Evolutionary conservation across 441 rosid genomes (phyloP).

Genomic region (Erodium moschatum): DNA sequence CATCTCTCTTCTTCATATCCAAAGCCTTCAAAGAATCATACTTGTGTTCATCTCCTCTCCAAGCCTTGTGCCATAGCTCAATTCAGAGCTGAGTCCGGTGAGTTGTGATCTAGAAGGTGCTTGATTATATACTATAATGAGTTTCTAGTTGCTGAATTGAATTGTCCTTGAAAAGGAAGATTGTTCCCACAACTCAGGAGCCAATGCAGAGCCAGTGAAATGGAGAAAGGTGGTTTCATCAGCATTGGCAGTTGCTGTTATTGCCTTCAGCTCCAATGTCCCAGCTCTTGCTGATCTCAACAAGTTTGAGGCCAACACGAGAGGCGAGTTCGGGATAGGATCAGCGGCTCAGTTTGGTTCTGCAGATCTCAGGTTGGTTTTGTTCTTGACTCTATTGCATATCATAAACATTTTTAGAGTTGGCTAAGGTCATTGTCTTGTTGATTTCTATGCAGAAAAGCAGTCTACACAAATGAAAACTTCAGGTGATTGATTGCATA

Average conservation of each 20-base stretch:
- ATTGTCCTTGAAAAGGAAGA: constrained; percentile 25
- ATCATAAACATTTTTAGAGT: neutral
- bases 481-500: constrained; percentile 41
- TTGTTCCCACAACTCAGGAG: constrained; percentile 5
- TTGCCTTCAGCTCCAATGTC: constrained; percentile 44
- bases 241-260: constrained; percentile 55
- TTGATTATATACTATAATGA: too few species aligned
- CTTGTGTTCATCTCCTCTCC: constrained; percentile 22
- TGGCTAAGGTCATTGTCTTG: constrained; percentile 17
- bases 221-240: constrained; percentile 59
- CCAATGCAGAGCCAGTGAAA: constrained; percentile 25
- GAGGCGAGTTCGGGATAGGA: constrained; percentile 84
- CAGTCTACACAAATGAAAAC: constrained; percentile 71
- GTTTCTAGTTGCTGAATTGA: constrained; percentile 17
- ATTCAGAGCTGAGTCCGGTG: constrained; percentile 31
- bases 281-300: constrained; percentile 67
- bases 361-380: constrained; percentile 64
- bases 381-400: neutral
- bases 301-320: constrained; percentile 64
- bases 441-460: constrained; percentile 49
- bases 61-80: constrained; percentile 31
- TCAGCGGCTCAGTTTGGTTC: constrained; percentile 86
- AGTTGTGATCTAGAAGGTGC: neutral
- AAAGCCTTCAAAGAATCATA: constrained; percentile 18
- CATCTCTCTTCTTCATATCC: constrained; percentile 25